Percentiles rank a stretch among this genome's conserved stretches.
phyloP scores from a whole-genome alignment of 1,139 yeast genomes.

The Taphrina betulina region DNA sequence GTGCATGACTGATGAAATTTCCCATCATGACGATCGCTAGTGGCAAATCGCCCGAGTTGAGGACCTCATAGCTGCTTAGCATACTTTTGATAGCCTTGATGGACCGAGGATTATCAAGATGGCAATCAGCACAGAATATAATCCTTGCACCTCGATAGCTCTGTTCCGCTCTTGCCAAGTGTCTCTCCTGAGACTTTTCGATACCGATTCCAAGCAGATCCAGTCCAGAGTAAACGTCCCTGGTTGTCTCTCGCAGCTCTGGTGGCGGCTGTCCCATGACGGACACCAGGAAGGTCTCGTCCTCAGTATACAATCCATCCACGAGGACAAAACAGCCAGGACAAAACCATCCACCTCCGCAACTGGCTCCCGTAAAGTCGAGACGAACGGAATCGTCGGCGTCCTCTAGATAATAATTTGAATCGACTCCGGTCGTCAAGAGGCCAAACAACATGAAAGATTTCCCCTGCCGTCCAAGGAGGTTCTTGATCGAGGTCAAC shows the following conservation, averaged over 20 bases:
- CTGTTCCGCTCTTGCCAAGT: conserved; percentile 58
- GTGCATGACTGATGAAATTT: conserved; percentile 68
- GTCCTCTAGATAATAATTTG: conserved; percentile 76
- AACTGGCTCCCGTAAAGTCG: conserved; percentile 61
- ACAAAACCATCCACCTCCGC: conserved; percentile 67
- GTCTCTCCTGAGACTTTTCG: conserved; percentile 58
- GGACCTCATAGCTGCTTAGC: conserved; percentile 53
- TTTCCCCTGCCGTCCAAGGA: conserved; percentile 78
- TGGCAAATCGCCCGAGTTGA: conserved; percentile 52
- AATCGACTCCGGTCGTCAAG: conserved; percentile 61
- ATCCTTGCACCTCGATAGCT: conserved; percentile 58
- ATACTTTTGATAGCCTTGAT: conserved; percentile 64
- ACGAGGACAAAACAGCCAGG: conserved; percentile 78
- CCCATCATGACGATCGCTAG: conserved; percentile 63
- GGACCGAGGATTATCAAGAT: conserved; percentile 58
- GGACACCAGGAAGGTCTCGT: conserved; percentile 70
- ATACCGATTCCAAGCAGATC: conserved; percentile 77
- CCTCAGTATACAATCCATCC: conserved; percentile 75
- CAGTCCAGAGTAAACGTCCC: conserved; percentile 71
- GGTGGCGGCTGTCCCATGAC: conserved; percentile 86
- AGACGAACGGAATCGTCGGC: conserved; percentile 73
- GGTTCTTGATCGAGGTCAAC: conserved; percentile 74
- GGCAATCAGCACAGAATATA: conserved; percentile 71
- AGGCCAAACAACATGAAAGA: conserved; percentile 78
- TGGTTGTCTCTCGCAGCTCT: conserved; percentile 64